Base-by-base conservation (phyloP, 2,329 filamentous ascomycete species). In the Verticillium albo-atrum region DNA sequence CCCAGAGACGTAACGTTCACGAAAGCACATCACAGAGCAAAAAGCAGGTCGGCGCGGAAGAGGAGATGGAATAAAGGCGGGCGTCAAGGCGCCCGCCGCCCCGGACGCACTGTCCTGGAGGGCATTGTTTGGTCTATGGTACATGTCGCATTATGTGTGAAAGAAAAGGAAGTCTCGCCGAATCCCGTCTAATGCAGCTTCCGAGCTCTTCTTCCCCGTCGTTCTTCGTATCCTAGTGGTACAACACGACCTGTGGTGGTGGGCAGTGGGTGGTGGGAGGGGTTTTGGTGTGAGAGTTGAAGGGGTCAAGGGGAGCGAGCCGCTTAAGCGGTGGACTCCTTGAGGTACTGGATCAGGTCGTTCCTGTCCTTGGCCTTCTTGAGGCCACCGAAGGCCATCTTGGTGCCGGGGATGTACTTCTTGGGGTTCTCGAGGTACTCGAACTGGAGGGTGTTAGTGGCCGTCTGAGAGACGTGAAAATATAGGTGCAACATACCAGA, bases 301-400 rank as follows among this genome's bases (percentile, higher is more conserved):
- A 34, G 17, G 55, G 59, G 52, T n/a, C n/a, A n/a, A 57, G 42
- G 53, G 26, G 14, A 17, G 35, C 17, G 35, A 17, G 54, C 66
- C 73, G 71, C 82, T 80, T 91, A 92, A 79, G 82, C 80, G 72
- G 88, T 91, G 71, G 85, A 76, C 65, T 90, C 82, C 77, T 85
- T 82, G 75, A 92, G 84, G 86, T 79, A 90, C 73, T 92, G 92
- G 87, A 99, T 97, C 73, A 99, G 85, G 81, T 99, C 94, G 79
- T 98, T 97, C 79, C 95, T 88, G 84, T 98, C 95, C 91, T 98
- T 98, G 76, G 88, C 87, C 91, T 99, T 99, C 93, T 99, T 99
- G 75, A 99, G 87, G 79, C 95, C 95, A 82, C 95, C 95, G 77
- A 98, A 99, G 72, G 95, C 95, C 95, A 99, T 99, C 92, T 98